A percentile compares a stretch with the other conserved stretches of the same genome.
These are phyloP conservation scores for Gynandropsis gynandra DNA, from an alignment of 345 rosid species.

Conservation along the genomic window DNA sequence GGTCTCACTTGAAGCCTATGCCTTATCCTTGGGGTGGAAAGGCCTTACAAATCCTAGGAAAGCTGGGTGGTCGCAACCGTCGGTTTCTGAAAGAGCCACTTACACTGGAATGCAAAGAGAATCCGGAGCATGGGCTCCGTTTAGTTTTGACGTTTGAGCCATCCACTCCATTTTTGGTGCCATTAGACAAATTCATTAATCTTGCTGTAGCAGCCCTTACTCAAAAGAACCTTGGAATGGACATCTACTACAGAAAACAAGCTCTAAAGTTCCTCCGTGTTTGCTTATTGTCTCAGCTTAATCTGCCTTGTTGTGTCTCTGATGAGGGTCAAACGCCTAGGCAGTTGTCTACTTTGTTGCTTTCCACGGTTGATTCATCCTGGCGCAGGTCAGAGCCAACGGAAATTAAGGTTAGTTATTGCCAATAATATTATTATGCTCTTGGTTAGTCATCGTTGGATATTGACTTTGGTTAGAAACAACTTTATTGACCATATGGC, in stretches of 20 bases:
- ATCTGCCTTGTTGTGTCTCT: conserved; percentile 76
- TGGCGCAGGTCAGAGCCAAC: conserved; percentile 68
- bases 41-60: conserved; percentile 93
- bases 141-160: conserved; percentile 96
- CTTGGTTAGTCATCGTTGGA: conserved; percentile 13
- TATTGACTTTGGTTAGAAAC: conserved; percentile 12
- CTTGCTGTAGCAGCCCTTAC: conserved; percentile 90
- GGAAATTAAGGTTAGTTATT: conserved; percentile 67
- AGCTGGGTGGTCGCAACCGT: conserved; percentile 96
- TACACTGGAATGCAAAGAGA: conserved; percentile 95
- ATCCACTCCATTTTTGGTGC: conserved; percentile 87
- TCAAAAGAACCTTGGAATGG: conserved; percentile 55
- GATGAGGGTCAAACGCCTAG: conserved; percentile 62
- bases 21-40: conserved; percentile 94
- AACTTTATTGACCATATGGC: conserved; percentile 10
- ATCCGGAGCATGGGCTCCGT: conserved; percentile 96
- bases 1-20: conserved; percentile 93
- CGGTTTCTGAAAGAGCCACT: conserved; percentile 96
- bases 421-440: conserved; percentile 10
- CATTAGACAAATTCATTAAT: conserved; percentile 85
- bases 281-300: conserved; percentile 89
- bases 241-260: conserved; percentile 79
- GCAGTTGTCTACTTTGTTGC: conserved; percentile 57
- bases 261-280: conserved; percentile 83
- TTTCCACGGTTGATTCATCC: conserved; percentile 61